Conservation (phyloP, 352 stramenopile genomes). For the Globisporangium rhizosaccharum region DNA sequence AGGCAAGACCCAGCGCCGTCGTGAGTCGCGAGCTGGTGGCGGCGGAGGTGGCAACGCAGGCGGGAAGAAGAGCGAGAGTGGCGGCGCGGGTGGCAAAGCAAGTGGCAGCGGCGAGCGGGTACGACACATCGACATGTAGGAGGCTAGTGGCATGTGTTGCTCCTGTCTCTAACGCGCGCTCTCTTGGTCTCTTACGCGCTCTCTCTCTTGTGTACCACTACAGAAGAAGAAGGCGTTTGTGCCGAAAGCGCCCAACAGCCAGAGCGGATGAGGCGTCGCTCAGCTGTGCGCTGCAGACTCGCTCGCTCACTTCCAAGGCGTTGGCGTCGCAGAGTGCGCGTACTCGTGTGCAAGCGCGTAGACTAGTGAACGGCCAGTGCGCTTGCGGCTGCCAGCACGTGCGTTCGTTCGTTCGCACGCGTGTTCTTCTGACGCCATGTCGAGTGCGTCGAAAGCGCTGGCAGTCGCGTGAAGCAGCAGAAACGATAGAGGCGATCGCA, state of each 20-base stretch:
- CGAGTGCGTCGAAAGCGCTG: too few relatives aligned
- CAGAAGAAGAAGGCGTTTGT: constrained; percentile 68
- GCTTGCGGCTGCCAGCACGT: too few relatives aligned
- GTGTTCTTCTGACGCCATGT: too few relatives aligned
- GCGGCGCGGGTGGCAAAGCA: constrained; percentile 14
- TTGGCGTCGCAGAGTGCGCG: not conserved
- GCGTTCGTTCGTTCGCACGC: too few relatives aligned
- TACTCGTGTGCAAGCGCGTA: not conserved
- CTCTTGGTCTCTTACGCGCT: not conserved
- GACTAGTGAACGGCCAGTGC: too few relatives aligned
- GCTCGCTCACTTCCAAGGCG: not conserved
- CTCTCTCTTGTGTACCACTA: not conserved
- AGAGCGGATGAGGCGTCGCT: constrained; percentile 8
- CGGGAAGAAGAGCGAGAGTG: constrained; percentile 23
- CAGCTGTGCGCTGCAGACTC: not conserved
- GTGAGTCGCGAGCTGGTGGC: constrained; percentile 13
- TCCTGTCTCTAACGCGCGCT: constrained; percentile 9
- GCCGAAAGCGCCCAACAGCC: constrained; percentile 34
- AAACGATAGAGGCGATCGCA: not conserved
- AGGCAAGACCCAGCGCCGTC: constrained; percentile 23
- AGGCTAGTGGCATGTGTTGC: not conserved
- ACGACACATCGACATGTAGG: too few relatives aligned
- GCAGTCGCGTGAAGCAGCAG: too few relatives aligned
- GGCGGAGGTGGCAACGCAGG: not conserved
- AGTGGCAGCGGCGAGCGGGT: constrained; percentile 14